These are phyloP conservation scores for Aurifilum marmelostoma DNA, from an alignment of 2,329 filamentous ascomycete species.

Conservation along the genomic window DNA sequence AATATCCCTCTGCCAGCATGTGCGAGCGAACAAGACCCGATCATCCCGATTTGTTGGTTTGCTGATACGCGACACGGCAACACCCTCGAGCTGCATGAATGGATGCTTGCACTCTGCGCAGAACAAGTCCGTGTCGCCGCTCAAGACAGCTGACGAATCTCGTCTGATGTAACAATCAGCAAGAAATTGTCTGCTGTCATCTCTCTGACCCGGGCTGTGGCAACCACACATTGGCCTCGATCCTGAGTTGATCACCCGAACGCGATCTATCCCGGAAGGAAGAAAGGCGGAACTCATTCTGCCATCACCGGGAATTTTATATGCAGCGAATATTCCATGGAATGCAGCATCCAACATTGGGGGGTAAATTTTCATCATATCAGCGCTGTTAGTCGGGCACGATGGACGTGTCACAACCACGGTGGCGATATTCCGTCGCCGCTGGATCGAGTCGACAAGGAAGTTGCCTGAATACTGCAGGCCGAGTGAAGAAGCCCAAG, in stretches of 20 bases:
- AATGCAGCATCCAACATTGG: conserved; percentile 1
- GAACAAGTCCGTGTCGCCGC: background rate
- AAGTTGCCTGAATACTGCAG: conserved; percentile 1
- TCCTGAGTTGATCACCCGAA: background rate
- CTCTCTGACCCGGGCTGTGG: no score
- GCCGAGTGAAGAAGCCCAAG: background rate
- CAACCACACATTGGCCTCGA: background rate
- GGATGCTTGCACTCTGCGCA: background rate
- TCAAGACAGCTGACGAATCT: background rate
- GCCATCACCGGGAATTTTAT: background rate
- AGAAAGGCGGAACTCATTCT: background rate
- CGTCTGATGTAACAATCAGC: background rate
- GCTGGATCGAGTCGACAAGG: background rate
- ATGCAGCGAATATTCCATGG: conserved; percentile 3
- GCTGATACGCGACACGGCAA: background rate
- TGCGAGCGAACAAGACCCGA: background rate
- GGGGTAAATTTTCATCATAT: background rate
- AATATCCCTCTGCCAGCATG: background rate
- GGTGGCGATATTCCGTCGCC: background rate
- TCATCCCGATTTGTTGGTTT: background rate
- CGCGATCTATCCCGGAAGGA: background rate
- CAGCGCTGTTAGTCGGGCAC: background rate
- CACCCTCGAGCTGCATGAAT: background rate
- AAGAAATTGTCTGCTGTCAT: background rate
- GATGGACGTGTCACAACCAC: background rate